Base-by-base conservation (phyloP, 148 eudicot species). In the Selenicereus undatus region DNA sequence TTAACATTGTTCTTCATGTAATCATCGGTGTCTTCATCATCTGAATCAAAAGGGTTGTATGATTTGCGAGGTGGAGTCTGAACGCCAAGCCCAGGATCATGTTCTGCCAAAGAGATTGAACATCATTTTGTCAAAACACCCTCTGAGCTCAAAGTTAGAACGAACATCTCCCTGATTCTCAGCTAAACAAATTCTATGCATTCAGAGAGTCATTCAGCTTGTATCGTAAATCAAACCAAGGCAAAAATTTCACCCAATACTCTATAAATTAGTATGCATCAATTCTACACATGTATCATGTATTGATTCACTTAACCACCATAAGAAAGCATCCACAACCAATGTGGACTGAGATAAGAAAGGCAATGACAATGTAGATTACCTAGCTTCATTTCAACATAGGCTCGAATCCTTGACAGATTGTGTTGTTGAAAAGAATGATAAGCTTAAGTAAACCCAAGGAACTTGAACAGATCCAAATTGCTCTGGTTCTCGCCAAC, bases 21-120 rank as follows among this genome's bases (percentile, higher is more conserved):
- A 45, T 65, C 74, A 73, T 84, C 54, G 21, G 84, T 79, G 16
- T 79, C 80, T 75, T 85, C 90, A 54, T 84, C 88, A 71, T 88
- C 90, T 3, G 90, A 88, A 71, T 86, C 90, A 71, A 88, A 88
- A 60, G 90, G 90, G 80, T 88, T 88, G 79, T 86, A 88, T 9
- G 88, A 88, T 75, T 88, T 88, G 73, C 87, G 84, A 0, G 87
- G 84, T 1, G 90, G 84, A 76, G 78, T 82, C 82, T 85, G 82
- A 74, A 76, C 78, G 13, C 77, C 71, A 58, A 81, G 43, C 48
- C 68, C 85, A 42, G 76, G 85, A 72, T 86, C 88, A 58, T 84
- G 78, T 82, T 85, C 90, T 88, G 90, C 77, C 73, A 73, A 27
- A 32, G 36, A 17, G 26, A 73, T 43, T 8, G 8, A 69, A 76